Evolutionary conservation across 2,329 filamentous ascomycete genomes (phyloP), one percentile per base, ranked within the genome.

Genomic region (Arthroderma sp.): DNA sequence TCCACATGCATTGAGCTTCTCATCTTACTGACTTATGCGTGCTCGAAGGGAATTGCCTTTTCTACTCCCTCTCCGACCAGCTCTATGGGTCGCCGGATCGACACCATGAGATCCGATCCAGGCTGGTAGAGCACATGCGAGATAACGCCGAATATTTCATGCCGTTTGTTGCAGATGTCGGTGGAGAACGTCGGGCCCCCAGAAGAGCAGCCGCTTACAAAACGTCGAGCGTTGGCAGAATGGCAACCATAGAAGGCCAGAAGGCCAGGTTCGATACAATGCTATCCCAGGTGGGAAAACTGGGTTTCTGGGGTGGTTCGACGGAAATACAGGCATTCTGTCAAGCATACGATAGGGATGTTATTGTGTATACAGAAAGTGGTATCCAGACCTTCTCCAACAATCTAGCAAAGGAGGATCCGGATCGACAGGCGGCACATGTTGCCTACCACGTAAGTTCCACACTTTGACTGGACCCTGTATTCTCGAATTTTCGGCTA

Each of bases 311-410:
- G 62, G 80, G 77, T 28, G 79, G 80, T 56, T 78, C 82, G 47
- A 71, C 80, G 64, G 78, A 83, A 61, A 73, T 85, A 38, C 70
- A 72, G 30, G 80, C 80, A 4, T 83, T 83, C 60, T 73, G 75
- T 29, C 71, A 74, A 45, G 74, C 72, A 22, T 81, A 72, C 57
- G 68, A 73, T 42, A 72, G 73, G 43, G 73, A 82, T 57, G 75
- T 84, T 44, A 72, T 73, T 53, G 74, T 83, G 45, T 82, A 78
- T 61, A 63, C 60, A 8, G 57, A 58, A 47, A 54, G 58, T 36
- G 60, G 59, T n/a, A 56, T 66, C 22, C 62, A 64, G 43, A 51
- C 53, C 34, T 66, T 67, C 42, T 46, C 48, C 65, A 74, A 61
- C 54, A 70, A 58, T 64, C 49, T 72, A 61, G 48, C 64, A 51